phyloP scores from a whole-genome alignment of 2,329 filamentous ascomycete genomes.

The Akanthomyces uredinophilus region DNA sequence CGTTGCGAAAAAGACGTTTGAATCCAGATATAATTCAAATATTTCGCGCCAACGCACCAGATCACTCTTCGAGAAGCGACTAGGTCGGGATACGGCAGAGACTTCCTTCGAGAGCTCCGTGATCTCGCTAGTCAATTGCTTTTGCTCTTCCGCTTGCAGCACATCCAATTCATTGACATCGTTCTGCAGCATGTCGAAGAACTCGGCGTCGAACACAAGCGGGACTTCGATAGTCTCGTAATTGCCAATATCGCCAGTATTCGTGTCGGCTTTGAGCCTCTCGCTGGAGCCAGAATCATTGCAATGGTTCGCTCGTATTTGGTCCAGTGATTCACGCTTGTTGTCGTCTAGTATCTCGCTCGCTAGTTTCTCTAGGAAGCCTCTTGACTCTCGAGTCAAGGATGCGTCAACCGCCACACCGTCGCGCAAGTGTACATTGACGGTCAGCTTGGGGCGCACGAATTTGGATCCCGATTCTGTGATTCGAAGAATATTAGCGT shows the following conservation, averaged over 20 bases:
- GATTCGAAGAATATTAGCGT: neutral
- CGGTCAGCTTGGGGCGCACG: conserved; percentile 64
- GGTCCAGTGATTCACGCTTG: neutral
- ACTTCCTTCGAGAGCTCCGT: conserved; percentile 59
- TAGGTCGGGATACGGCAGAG: conserved; percentile 58
- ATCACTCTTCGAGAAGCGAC: conserved; percentile 58
- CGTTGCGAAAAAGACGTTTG: conserved; percentile 76
- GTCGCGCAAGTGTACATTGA: conserved; percentile 62
- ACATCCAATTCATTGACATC: conserved; percentile 66
- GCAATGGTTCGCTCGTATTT: neutral
- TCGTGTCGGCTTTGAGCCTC: neutral
- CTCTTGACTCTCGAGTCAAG: conserved; percentile 59
- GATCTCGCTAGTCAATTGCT: conserved; percentile 59
- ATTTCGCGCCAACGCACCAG: conserved; percentile 73
- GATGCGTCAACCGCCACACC: conserved; percentile 64
- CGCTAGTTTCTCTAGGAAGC: conserved; percentile 58
- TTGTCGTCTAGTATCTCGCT: conserved; percentile 26
- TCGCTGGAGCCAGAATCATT: neutral
- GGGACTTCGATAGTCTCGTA: conserved; percentile 61
- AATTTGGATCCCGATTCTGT: conserved; percentile 36
- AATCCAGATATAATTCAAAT: conserved; percentile 76
- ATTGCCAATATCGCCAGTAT: neutral
- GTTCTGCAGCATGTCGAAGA: conserved; percentile 69
- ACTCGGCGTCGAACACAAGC: conserved; percentile 70
- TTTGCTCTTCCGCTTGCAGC: conserved; percentile 62